phyloP scores from a whole-genome alignment of 495 filamentous ascomycete species.

The Hypomontagnella monticulosa region DNA sequence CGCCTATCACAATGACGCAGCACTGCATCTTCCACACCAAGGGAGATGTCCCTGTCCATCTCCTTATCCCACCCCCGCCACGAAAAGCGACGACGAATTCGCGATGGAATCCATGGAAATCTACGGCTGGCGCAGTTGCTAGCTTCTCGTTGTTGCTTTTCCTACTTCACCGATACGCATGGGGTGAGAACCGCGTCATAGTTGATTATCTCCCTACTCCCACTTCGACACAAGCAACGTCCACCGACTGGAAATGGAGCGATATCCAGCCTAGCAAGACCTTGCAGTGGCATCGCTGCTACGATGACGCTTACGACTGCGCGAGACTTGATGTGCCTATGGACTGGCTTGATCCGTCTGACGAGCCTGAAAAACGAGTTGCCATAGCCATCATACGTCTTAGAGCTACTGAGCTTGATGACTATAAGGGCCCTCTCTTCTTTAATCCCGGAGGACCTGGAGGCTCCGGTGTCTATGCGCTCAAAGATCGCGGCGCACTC shows the following conservation, averaged over 20 bases:
- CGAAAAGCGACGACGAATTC: not conserved
- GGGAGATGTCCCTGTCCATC: not conserved
- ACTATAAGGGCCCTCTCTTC: constrained; percentile 58
- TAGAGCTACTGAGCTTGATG: constrained; percentile 50
- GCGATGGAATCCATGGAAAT: constrained; percentile 14
- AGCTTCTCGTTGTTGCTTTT: constrained; percentile 12
- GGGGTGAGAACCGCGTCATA: not conserved
- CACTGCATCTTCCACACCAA: not conserved
- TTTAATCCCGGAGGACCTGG: constrained; percentile 66
- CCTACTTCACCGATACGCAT: constrained; percentile 7
- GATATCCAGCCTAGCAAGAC: constrained; percentile 48
- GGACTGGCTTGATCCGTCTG: constrained; percentile 57
- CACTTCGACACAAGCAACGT: not conserved
- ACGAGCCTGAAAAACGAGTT: constrained; percentile 43
- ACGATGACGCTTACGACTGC: constrained; percentile 49
- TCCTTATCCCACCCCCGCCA: not conserved
- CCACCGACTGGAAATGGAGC: constrained; percentile 40
- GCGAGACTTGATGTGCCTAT: constrained; percentile 57
- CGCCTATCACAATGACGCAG: constrained; percentile 17
- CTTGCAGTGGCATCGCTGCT: constrained; percentile 51
- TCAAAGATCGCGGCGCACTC: constrained; percentile 47
- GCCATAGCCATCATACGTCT: constrained; percentile 57
- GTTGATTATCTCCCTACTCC: not conserved
- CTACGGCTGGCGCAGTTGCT: not conserved
- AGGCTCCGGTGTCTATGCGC: constrained; percentile 55